Percentiles rank a stretch among this genome's conserved stretches.
These are phyloP conservation scores for Phytophthora rubi DNA, from an alignment of 352 stramenopile species.

Conservation along the genomic window DNA sequence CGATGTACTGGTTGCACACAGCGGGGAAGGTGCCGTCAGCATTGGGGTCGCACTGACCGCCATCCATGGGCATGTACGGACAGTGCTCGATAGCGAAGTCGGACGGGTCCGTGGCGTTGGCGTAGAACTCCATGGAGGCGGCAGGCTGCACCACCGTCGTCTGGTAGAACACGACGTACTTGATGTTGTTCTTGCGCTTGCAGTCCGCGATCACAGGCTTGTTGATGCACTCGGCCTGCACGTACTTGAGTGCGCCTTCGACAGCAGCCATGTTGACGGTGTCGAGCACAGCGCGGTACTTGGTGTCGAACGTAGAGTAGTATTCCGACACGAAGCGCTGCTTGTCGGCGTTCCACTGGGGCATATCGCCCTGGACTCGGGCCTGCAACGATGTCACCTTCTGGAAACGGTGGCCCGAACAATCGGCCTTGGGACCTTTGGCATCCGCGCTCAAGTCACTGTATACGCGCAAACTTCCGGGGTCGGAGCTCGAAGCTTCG, in stretches of 20 bases:
- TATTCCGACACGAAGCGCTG: slow-evolving; percentile 49
- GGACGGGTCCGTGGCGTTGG: slow-evolving; percentile 35
- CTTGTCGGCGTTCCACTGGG: slow-evolving; percentile 44
- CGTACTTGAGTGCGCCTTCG: slow-evolving; percentile 67
- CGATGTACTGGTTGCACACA: slow-evolving; percentile 62
- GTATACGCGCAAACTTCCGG: neutral
- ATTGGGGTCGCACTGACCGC: slow-evolving; percentile 57
- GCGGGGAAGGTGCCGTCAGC: slow-evolving; percentile 44
- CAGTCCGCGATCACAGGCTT: slow-evolving; percentile 42
- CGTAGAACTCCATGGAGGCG: slow-evolving; percentile 52
- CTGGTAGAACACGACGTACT: slow-evolving; percentile 73
- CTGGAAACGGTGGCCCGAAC: slow-evolving; percentile 20
- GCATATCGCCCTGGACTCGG: slow-evolving; percentile 59
- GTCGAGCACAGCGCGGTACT: slow-evolving; percentile 51
- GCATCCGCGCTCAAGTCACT: neutral
- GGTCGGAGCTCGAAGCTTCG: slow-evolving; percentile 1
- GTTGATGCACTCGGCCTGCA: slow-evolving; percentile 72
- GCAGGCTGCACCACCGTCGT: slow-evolving; percentile 56
- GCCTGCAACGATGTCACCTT: slow-evolving; percentile 54
- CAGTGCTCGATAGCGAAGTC: slow-evolving; percentile 54
- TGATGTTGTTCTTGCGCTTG: slow-evolving; percentile 56
- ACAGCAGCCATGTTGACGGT: slow-evolving; percentile 63
- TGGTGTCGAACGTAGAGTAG: slow-evolving; percentile 45
- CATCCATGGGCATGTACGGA: slow-evolving; percentile 64
- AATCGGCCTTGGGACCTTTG: neutral